These are phyloP conservation scores for Hydnum rufescens DNA, from an alignment of 768 basidiomycete genomes.

Conservation along the genomic window DNA sequence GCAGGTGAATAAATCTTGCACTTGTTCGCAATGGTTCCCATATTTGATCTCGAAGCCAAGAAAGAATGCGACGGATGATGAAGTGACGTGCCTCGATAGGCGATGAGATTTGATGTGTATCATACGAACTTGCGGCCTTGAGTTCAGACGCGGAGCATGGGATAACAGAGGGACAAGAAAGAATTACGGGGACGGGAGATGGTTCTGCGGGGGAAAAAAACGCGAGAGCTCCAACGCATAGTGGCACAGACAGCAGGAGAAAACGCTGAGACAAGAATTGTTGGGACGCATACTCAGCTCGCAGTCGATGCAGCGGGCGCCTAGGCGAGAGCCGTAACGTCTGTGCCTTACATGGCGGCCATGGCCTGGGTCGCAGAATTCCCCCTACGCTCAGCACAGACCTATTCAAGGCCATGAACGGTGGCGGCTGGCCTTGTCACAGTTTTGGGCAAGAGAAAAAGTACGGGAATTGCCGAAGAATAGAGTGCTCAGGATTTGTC, in stretches of 20 bases:
- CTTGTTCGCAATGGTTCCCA: slow-evolving; percentile 77
- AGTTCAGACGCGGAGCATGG: slow-evolving; percentile 20
- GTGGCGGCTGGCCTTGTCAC: no score
- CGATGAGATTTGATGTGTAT: slow-evolving; percentile 29
- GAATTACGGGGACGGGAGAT: slow-evolving; percentile 27
- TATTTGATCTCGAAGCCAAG: slow-evolving; percentile 35
- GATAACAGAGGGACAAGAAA: slow-evolving; percentile 31
- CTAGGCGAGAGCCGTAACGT: no score
- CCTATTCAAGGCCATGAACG: no score
- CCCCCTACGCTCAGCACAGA: no score
- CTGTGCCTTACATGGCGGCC: no score
- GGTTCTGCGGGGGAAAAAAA: slow-evolving; percentile 21
- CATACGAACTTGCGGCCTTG: slow-evolving; percentile 14
- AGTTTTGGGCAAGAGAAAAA: no score
- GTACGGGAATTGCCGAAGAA: no score
- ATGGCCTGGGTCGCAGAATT: no score
- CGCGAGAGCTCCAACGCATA: neutral
- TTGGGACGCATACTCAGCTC: no score
- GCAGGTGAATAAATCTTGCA: slow-evolving; percentile 64
- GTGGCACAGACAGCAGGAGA: neutral
- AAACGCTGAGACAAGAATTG: neutral
- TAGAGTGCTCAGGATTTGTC: no score
- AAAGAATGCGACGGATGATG: slow-evolving; percentile 25
- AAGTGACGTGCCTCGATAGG: slow-evolving; percentile 41
- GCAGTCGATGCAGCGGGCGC: no score